Conservation (phyloP, 495 filamentous ascomycete genomes). For the Penicillium odoratum region DNA sequence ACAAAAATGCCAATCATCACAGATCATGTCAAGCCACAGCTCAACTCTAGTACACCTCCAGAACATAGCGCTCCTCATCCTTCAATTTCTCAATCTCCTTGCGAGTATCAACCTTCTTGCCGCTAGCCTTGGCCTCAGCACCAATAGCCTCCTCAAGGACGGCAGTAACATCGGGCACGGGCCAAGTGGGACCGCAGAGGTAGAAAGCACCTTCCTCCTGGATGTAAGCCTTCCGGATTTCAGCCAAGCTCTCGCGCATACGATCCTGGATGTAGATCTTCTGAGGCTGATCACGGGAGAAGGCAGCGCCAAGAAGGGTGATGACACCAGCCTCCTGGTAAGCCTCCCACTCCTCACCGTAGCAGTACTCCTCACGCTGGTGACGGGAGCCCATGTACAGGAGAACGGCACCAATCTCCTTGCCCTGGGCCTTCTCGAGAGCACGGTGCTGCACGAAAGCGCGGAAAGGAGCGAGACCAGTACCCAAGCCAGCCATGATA, state of each 20-base stretch:
- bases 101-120: slow-evolving; percentile 79
- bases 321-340: slow-evolving; percentile 95
- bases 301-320: slow-evolving; percentile 89
- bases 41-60: slow-evolving; percentile 81
- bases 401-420: slow-evolving; percentile 88
- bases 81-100: slow-evolving; percentile 97
- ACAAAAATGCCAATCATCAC: slow-evolving; percentile 23
- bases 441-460: slow-evolving; percentile 98
- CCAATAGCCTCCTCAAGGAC: slow-evolving; percentile 92
- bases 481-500: slow-evolving; percentile 99
- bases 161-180: slow-evolving; percentile 94
- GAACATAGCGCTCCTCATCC: slow-evolving; percentile 89
- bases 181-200: slow-evolving; percentile 97
- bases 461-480: slow-evolving; percentile 94
- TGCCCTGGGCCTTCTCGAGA: slow-evolving; percentile 92
- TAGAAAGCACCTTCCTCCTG: slow-evolving; percentile 90
- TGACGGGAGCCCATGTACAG: slow-evolving; percentile 96
- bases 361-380: slow-evolving; percentile 97
- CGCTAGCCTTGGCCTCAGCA: slow-evolving; percentile 62
- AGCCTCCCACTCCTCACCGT: slow-evolving; percentile 99
- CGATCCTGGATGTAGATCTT: slow-evolving; percentile 99
- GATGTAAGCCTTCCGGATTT: slow-evolving; percentile 88
- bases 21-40: slow-evolving; percentile 21
- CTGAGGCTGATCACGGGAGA: slow-evolving; percentile 93
- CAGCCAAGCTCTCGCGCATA: slow-evolving; percentile 84